Percentiles rank a stretch among this genome's conserved stretches.
Evolutionary conservation across 2,329 filamentous ascomycete species (phyloP).

Genomic region (Dactylonectria macrodidyma): DNA sequence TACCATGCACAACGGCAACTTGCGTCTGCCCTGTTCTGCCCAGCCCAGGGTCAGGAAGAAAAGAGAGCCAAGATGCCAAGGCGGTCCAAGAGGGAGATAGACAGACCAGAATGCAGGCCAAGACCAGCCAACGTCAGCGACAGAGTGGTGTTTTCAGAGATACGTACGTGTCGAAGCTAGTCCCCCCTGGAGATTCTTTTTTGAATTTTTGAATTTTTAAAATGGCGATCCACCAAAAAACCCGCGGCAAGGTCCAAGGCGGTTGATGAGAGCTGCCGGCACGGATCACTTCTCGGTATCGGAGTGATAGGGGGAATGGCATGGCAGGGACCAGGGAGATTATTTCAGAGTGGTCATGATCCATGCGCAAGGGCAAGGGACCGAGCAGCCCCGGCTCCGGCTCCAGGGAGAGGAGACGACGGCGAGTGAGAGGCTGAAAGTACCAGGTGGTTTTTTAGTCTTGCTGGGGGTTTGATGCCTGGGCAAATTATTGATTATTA

Average conservation of each 20-base stretch:
- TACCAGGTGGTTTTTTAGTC: conserved; percentile 21
- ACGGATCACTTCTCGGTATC: conserved; percentile 47
- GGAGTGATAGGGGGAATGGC: conserved; percentile 28
- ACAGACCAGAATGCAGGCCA: conserved; percentile 16
- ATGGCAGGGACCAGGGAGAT: conserved; percentile 38
- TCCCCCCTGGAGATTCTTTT: conserved; percentile 39
- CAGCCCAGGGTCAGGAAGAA: conserved; percentile 22
- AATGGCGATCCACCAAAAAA: conserved; percentile 44
- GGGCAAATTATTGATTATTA: conserved; percentile 16
- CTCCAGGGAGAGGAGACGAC: conserved; percentile 35
- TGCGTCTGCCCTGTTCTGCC: conserved; percentile 17
- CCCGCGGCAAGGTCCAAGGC: conserved; percentile 36
- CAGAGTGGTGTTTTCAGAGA: conserved; percentile 22
- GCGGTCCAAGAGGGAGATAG: conserved; percentile 12
- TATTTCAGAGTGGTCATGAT: conserved; percentile 34
- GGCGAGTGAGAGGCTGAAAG: conserved; percentile 25
- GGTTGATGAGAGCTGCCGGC: conserved; percentile 42
- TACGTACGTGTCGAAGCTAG: conserved; percentile 41
- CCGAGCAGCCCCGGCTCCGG: conserved; percentile 33
- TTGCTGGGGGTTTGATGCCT: conserved; percentile 14
- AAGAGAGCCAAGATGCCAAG: conserved; percentile 26
- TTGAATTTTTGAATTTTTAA: conserved; percentile 28
- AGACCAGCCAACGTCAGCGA: conserved; percentile 17
- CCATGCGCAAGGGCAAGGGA: conserved; percentile 41
- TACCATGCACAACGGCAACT: conserved; percentile 14